These are phyloP conservation scores for Crassisporium funariophilum DNA, from an alignment of 768 basidiomycete species.

Conservation along the genomic window DNA sequence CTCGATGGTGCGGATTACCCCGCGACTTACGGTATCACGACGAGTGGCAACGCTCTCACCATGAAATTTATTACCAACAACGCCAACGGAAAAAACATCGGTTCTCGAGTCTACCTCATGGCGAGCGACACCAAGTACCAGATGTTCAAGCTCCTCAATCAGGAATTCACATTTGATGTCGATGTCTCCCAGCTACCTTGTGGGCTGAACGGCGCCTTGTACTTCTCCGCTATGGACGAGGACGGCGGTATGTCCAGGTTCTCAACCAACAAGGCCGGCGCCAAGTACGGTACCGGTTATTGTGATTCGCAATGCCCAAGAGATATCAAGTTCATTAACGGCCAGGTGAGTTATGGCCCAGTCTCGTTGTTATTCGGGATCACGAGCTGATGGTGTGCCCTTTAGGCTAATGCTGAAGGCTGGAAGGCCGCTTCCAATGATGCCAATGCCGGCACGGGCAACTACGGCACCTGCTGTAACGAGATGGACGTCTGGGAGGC, in stretches of 20 bases:
- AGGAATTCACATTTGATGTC: conserved; percentile 63
- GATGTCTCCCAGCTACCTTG: conserved; percentile 59
- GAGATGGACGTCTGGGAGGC: conserved; percentile 65
- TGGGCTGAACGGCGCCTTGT: conserved; percentile 63
- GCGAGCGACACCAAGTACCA: conserved; percentile 44
- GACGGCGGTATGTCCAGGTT: conserved; percentile 53
- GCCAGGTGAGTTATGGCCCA: conserved; percentile 51
- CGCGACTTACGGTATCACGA: conserved; percentile 54
- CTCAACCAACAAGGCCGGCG: conserved; percentile 55
- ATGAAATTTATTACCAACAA: conserved; percentile 45
- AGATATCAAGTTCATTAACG: conserved; percentile 66
- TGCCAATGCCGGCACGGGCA: conserved; percentile 46
- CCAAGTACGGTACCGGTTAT: conserved; percentile 64
- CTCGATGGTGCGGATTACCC: conserved; percentile 49
- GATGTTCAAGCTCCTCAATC: conserved; percentile 53
- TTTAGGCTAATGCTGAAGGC: conserved; percentile 45
- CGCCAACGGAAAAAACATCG: conserved; percentile 35
- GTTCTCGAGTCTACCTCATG: conserved; percentile 50
- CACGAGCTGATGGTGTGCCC: too few species aligned
- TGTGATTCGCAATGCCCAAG: conserved; percentile 66
- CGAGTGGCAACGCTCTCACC: conserved; percentile 44
- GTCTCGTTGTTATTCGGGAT: too few species aligned
- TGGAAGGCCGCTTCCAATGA: conserved; percentile 37
- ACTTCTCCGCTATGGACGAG: conserved; percentile 61
- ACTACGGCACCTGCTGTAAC: conserved; percentile 51